Conservation (phyloP, 805 yeast species). For the Hanseniaspora mollemarum region DNA sequence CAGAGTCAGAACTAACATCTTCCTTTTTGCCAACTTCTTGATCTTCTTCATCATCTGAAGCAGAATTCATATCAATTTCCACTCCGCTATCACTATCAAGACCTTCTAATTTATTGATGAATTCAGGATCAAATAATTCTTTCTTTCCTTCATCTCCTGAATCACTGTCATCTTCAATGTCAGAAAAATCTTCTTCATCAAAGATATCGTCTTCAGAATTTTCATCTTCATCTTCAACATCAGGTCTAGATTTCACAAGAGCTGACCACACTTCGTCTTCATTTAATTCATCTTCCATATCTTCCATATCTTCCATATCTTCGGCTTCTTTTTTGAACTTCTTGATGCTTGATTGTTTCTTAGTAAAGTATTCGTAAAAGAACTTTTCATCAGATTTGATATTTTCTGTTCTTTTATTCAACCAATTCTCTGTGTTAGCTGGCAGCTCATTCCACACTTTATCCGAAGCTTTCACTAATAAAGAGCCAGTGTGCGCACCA, state of each 20-base stretch:
- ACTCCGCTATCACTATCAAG: conserved; percentile 26
- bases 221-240: conserved; percentile 45
- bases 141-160: conserved; percentile 27
- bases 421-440: conserved; percentile 79
- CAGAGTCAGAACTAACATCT: conserved; percentile 15
- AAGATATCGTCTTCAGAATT: conserved; percentile 35
- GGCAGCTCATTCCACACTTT: conserved; percentile 41
- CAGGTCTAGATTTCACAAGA: conserved; percentile 61
- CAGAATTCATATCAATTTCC: conserved; percentile 19
- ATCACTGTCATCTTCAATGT: conserved; percentile 23
- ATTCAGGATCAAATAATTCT: conserved; percentile 23
- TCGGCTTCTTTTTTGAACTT: conserved; percentile 25
- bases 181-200: conserved; percentile 33
- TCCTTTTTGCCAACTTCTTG: conserved; percentile 30
- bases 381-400: conserved; percentile 80
- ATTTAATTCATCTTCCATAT: conserved; percentile 34
- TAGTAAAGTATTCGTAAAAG: conserved; percentile 72
- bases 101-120: conserved; percentile 34
- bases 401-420: conserved; percentile 46
- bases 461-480: conserved; percentile 56
- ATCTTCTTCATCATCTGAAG: conserved; percentile 22
- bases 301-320: conserved; percentile 30
- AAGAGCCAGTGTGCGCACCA: conserved; percentile 58
- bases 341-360: conserved; percentile 38
- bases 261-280: conserved; percentile 79